These are phyloP conservation scores for Pharnaceum exiguum DNA, from an alignment of 148 eudicot genomes.

Conservation along the genomic window DNA sequence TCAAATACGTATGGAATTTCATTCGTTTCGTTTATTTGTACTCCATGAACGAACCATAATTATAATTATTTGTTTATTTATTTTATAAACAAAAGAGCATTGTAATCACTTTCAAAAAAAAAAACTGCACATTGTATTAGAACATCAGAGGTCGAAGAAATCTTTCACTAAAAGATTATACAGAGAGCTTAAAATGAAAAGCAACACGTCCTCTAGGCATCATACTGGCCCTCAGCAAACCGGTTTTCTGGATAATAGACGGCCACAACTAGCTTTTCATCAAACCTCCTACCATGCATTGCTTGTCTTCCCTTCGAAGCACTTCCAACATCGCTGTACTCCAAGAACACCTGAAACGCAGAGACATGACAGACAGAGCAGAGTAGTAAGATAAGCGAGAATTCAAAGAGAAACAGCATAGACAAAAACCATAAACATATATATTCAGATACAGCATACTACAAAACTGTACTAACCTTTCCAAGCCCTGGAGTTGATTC, in stretches of 20 bases:
- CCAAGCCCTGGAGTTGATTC: slow-evolving; percentile 78
- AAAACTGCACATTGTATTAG: too few relatives aligned
- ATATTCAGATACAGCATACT: neutral
- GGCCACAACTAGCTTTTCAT: slow-evolving; percentile 73
- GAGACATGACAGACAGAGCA: too few relatives aligned
- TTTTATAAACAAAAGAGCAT: too few relatives aligned
- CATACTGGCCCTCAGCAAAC: slow-evolving; percentile 62
- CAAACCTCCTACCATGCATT: slow-evolving; percentile 83
- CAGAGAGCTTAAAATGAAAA: neutral
- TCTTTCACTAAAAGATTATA: neutral
- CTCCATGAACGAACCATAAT: too few relatives aligned
- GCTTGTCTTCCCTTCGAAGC: slow-evolving; percentile 61
- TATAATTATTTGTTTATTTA: too few relatives aligned
- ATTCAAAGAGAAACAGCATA: neutral
- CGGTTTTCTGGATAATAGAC: slow-evolving; percentile 64
- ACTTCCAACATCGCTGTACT: slow-evolving; percentile 63
- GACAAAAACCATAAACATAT: neutral
- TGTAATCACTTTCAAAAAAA: too few relatives aligned
- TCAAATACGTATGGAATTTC: too few relatives aligned
- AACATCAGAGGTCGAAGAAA: too few relatives aligned
- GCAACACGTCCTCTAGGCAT: slow-evolving; percentile 34
- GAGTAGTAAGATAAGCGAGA: too few relatives aligned
- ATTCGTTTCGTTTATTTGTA: too few relatives aligned
- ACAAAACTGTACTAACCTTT: slow-evolving; percentile 64
- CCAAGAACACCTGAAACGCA: slow-evolving; percentile 72